Evolutionary conservation across 2,329 filamentous ascomycete species (phyloP).

Genomic region (Trichoderma aggressivum): DNA sequence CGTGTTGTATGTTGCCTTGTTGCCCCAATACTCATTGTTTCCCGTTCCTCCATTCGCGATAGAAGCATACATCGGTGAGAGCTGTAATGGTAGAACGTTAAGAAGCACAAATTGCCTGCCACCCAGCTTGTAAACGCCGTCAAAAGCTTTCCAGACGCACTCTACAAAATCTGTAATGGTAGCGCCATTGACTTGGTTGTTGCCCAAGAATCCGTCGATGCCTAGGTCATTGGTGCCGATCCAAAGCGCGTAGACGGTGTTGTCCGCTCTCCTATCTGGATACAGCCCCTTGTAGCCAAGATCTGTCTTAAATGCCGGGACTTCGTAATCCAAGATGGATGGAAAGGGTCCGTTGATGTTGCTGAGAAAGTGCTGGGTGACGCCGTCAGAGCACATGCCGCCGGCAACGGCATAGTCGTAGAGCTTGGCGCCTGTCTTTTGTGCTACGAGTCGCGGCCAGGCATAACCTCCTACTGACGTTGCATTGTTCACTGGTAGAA

Average conservation of each 20-base stretch:
- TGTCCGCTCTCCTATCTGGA: slow-evolving; percentile 44
- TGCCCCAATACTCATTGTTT: slow-evolving; percentile 41
- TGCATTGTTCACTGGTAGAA: slow-evolving; percentile 43
- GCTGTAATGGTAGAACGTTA: slow-evolving; percentile 64
- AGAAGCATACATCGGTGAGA: slow-evolving; percentile 61
- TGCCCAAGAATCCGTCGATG: slow-evolving; percentile 60
- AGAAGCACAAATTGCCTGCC: slow-evolving; percentile 69
- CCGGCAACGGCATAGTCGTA: slow-evolving; percentile 72
- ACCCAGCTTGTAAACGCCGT: slow-evolving; percentile 61
- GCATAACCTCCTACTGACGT: slow-evolving; percentile 63
- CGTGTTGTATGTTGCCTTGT: slow-evolving; percentile 45
- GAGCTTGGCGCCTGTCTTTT: slow-evolving; percentile 53
- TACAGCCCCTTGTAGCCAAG: slow-evolving; percentile 37
- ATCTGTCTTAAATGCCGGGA: slow-evolving; percentile 55
- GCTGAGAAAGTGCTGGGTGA: slow-evolving; percentile 35
- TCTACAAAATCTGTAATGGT: slow-evolving; percentile 63
- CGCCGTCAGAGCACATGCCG: slow-evolving; percentile 67
- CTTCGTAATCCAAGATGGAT: slow-evolving; percentile 58
- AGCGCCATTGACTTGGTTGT: slow-evolving; percentile 56
- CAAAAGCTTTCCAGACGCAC: slow-evolving; percentile 64
- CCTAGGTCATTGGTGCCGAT: slow-evolving; percentile 81
- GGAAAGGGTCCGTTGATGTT: slow-evolving; percentile 49
- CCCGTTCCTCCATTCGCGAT: slow-evolving; percentile 11
- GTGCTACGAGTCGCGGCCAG: slow-evolving; percentile 66
- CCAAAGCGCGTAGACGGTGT: slow-evolving; percentile 73